These are phyloP conservation scores for Teratosphaeria epicoccoides DNA, from an alignment of 2,329 filamentous ascomycete species.

Conservation along the genomic window DNA sequence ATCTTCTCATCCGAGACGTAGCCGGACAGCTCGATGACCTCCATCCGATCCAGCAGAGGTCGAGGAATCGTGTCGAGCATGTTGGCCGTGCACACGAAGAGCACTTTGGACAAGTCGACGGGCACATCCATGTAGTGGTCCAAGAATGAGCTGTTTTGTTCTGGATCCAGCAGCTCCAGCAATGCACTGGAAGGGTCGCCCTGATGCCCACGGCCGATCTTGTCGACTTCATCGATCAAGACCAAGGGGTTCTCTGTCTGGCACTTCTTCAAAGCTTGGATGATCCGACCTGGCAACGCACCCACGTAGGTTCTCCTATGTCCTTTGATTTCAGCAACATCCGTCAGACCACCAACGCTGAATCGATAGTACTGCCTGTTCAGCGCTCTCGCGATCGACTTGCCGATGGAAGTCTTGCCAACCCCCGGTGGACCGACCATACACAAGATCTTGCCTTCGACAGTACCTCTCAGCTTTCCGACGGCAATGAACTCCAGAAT, in stretches of 20 bases:
- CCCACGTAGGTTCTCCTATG: conserved; percentile 94
- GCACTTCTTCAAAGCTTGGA: conserved; percentile 96
- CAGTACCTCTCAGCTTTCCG: conserved; percentile 88
- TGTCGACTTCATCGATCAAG: conserved; percentile 94
- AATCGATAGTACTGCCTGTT: conserved; percentile 98
- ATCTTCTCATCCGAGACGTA: conserved; percentile 99
- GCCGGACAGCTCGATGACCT: conserved; percentile 88
- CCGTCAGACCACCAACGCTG: conserved; percentile 90
- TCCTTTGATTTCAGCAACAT: conserved; percentile 98
- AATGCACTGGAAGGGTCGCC: conserved; percentile 92
- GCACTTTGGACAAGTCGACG: conserved; percentile 90
- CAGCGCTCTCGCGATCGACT: conserved; percentile 87
- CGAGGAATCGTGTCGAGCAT: conserved; percentile 97
- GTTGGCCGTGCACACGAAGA: conserved; percentile 98
- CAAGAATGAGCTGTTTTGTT: conserved; percentile 94
- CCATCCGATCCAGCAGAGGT: conserved; percentile 91
- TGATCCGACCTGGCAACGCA: conserved; percentile 87
- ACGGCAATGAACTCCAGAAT: conserved; percentile 98
- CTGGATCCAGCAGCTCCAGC: conserved; percentile 85
- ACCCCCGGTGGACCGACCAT: conserved; percentile 96
- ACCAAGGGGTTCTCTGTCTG: conserved; percentile 97
- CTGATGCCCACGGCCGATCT: conserved; percentile 92
- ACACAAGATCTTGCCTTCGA: conserved; percentile 96
- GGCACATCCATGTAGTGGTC: conserved; percentile 99
- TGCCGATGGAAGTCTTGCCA: conserved; percentile 97